A percentile compares a stretch with the other conserved stretches of the same genome.
Conservation (phyloP, 78 protist species). For the Dictyostelium discoideum region dicty_2.7 NC_007088.5:6320501-6321000, state of each 20-base stretch:
- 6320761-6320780: constrained; percentile 90
- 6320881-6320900: constrained; percentile 67
- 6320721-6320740: constrained; percentile 97
- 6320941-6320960: constrained; percentile 46
- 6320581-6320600: constrained; percentile 94
- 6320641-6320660: constrained; percentile 97
- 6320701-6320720: constrained; percentile 97
- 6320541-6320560: constrained; percentile 96
- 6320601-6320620: constrained; percentile 90
- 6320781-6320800: constrained; percentile 93
- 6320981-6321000: constrained; percentile 87
- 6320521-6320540: constrained; percentile 97
- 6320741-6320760: constrained; percentile 96
- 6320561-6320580: constrained; percentile 92
- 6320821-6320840: constrained; percentile 86
- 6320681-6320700: constrained; percentile 95
- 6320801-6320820: constrained; percentile 93
- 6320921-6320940: constrained; percentile 33
- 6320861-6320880: constrained; percentile 69
- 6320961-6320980: constrained; percentile 11
- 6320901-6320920: neutral
- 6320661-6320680: constrained; percentile 96
- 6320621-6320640: constrained; percentile 69
- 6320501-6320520: constrained; percentile 89
- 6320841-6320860: constrained; percentile 82